Percentiles rank a stretch among this genome's conserved stretches.
phyloP scores from a whole-genome alignment of 495 filamentous ascomycete species.

The Penicillium roqueforti region DNA sequence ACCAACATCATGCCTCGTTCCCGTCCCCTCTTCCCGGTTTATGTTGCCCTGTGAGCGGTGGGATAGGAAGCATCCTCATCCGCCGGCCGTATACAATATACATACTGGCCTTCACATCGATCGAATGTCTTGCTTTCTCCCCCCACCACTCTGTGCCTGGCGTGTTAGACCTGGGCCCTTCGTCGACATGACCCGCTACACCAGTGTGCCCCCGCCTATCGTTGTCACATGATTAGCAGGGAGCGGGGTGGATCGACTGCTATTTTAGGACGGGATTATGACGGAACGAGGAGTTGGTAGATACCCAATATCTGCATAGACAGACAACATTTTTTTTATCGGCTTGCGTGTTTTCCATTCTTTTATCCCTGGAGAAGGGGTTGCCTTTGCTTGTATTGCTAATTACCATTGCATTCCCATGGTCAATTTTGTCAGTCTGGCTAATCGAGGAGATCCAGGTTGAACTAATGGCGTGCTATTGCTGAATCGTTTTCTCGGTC shows the following conservation, averaged over 20 bases:
- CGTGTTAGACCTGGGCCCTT: slow-evolving; percentile 35
- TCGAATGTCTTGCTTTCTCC: slow-evolving; percentile 27
- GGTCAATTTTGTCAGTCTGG: slow-evolving; percentile 6
- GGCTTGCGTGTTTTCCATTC: slow-evolving; percentile 28
- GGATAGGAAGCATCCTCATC: slow-evolving; percentile 32
- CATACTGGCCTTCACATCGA: slow-evolving; percentile 23
- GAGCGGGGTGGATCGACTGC: slow-evolving; percentile 29
- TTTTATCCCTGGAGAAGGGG: slow-evolving; percentile 20
- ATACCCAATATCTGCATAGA: slow-evolving; percentile 46
- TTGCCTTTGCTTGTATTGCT: slow-evolving; percentile 4
- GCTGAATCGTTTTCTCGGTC: slow-evolving; percentile 19
- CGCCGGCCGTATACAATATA: slow-evolving; percentile 22
- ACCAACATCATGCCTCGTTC: slow-evolving; percentile 41
- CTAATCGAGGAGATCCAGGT: slow-evolving; percentile 16
- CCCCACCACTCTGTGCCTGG: slow-evolving; percentile 30
- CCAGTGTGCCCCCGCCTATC: slow-evolving; percentile 17
- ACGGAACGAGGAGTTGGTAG: slow-evolving; percentile 50
- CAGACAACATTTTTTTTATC: slow-evolving; percentile 33
- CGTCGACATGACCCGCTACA: slow-evolving; percentile 31
- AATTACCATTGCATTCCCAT: slow-evolving; percentile 3
- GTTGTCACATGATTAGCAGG: slow-evolving; percentile 20
- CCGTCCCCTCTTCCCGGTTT: slow-evolving; percentile 43
- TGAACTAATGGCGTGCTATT: slow-evolving; percentile 17
- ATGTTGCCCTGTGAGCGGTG: slow-evolving; percentile 37
- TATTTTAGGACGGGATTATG: slow-evolving; percentile 40